Conservation (phyloP, 1,139 yeast species). For the Suhomyces bokatorum region DNA sequence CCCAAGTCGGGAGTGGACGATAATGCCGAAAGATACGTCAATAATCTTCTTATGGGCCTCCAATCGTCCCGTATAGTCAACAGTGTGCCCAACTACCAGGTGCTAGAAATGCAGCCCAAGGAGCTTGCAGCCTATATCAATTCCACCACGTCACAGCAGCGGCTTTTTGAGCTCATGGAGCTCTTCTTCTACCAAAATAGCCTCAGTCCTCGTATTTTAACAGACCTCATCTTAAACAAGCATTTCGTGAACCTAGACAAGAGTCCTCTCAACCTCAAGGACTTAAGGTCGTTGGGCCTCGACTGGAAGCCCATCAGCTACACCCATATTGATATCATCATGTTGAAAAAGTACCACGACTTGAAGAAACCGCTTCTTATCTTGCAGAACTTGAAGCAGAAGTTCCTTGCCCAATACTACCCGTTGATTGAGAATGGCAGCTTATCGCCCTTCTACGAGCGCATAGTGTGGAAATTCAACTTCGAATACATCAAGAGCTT, state of each 20-base stretch:
- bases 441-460: conserved; percentile 40
- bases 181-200: conserved; percentile 29
- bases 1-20: conserved; percentile 12
- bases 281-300: conserved; percentile 11
- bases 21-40: conserved; percentile 19
- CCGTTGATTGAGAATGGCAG: conserved; percentile 27
- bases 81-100: conserved; percentile 10
- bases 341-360: conserved; percentile 39
- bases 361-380: conserved; percentile 34
- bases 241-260: conserved; percentile 22
- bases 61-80: conserved; percentile 15
- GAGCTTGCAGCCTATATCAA: conserved; percentile 26
- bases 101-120: conserved; percentile 20
- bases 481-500: conserved; percentile 34
- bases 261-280: conserved; percentile 22
- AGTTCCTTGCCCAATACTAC: conserved; percentile 28
- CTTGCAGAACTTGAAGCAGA: conserved; percentile 31
- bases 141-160: conserved; percentile 23
- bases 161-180: conserved; percentile 30
- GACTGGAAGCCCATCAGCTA: conserved; percentile 20
- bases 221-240: conserved; percentile 32
- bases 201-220: conserved; percentile 28
- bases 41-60: conserved; percentile 24
- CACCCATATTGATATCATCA: conserved; percentile 30
- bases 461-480: conserved; percentile 45